Evolutionary conservation across 768 basidiomycete genomes (phyloP), one percentile per base, ranked within the genome.

Genomic region (Psilocybe sp.): DNA sequence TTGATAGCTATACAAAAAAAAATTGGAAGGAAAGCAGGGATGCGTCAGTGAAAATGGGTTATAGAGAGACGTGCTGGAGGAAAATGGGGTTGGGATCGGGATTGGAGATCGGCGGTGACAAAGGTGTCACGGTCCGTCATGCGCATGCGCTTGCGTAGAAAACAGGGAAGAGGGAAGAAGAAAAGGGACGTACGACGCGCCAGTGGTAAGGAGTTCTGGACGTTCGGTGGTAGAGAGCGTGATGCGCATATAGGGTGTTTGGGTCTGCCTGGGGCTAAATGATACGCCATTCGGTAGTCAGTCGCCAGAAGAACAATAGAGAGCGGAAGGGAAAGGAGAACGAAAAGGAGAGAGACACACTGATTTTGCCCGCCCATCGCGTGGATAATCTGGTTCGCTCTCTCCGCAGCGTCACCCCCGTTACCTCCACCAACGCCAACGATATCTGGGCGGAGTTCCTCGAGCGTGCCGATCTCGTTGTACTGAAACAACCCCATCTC

Each of bases 401-500:
- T 69, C 8, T 54, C 51, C 14, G 14, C 28, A 15, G 45, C 57
- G 39, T 33, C 61, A 1, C 28, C 31, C 5, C 31, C 19, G 5
- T 2, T 18, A 11, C 5, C 20, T 2, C 42, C 43, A 13, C 28
- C 35, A 5, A 45, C 40, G 1, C 36, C 19, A 15, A 33, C 47
- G 16, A 55, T 41, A 5, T 40, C 14, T 5, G 51, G 19, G 36
- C 64, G 71, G 10, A 70, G 54, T 3, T 72, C 74, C 49, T 82
- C 81, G 20, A 90, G 64, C 38, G 60, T 77, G 0, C 81, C 79
- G 10, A 90, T 66, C 47, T 87, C 77, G 54, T 90, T 92, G 68
- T 90, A 91, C 61, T 92, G 89, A 60, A 89, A 79, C 32, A 92
- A 65, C 3, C 89, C 89, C 3, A 65, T 63, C 20, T 70, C 61